Evolutionary conservation across 768 basidiomycete genomes (phyloP).

Genomic region (Boletellus sp.): DNA sequence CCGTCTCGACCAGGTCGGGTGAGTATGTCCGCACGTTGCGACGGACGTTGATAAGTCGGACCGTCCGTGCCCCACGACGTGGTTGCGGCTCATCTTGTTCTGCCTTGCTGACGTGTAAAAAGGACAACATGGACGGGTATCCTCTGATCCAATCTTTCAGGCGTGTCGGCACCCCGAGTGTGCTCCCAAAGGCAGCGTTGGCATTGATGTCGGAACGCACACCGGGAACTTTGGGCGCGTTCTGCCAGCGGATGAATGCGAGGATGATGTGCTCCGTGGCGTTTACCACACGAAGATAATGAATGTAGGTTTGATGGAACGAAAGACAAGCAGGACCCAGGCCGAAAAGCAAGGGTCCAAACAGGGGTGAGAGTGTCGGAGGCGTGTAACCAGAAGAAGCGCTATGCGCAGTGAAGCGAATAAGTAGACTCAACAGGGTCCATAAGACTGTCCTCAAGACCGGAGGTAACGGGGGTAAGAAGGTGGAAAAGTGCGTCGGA

Average conservation of each 20-base stretch:
- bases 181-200: conserved; percentile 41
- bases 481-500: conserved; percentile 64
- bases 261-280: conserved; percentile 92
- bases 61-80: conserved; percentile 70
- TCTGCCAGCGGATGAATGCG: conserved; percentile 82
- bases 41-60: conserved; percentile 73
- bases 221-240: conserved; percentile 43
- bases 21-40: conserved; percentile 87
- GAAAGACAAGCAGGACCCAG: conserved; percentile 51
- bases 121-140: conserved; percentile 77
- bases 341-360: conserved; percentile 88
- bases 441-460: conserved; percentile 58
- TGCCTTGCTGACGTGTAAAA: conserved; percentile 45
- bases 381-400: conserved; percentile 87
- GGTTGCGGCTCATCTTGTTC: conserved; percentile 54
- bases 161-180: conserved; percentile 74
- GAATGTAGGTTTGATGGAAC: conserved; percentile 56
- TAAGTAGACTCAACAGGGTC: conserved; percentile 73
- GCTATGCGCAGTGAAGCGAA: conserved; percentile 79
- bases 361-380: conserved; percentile 82
- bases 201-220: conserved; percentile 29
- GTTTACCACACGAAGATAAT: conserved; percentile 76
- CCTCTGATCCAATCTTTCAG: conserved; percentile 89
- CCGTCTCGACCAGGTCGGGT: conserved; percentile 73
- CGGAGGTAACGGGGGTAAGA: conserved; percentile 53